Conservation (phyloP, 176 grass and related monocot species). For the Guadua angustifolia region DNA sequence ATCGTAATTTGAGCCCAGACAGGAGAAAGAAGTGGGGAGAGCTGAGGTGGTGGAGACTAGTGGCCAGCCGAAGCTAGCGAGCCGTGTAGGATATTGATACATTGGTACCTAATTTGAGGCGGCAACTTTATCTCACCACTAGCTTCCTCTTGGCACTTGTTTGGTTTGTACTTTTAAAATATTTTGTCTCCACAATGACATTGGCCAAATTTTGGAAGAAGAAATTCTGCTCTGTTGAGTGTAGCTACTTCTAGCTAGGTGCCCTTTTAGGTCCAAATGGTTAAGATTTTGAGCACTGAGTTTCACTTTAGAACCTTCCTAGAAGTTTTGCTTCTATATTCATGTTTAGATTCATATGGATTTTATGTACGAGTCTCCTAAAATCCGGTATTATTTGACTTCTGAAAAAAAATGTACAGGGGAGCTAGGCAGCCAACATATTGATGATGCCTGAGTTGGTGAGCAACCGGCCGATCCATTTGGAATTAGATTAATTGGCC, state of each 20-base stretch:
- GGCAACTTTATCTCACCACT: conserved; percentile 36
- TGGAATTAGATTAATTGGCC: conserved; percentile 27
- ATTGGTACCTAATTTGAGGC: conserved; percentile 37
- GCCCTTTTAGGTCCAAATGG: conserved; percentile 54
- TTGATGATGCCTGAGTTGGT: conserved; percentile 42
- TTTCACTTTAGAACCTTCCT: conserved; percentile 35
- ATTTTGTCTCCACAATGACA: not conserved
- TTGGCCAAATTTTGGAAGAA: not conserved
- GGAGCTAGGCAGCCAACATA: conserved; percentile 46
- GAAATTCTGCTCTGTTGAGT: not conserved
- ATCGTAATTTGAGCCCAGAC: conserved; percentile 13
- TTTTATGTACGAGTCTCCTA: not conserved
- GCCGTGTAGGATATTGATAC: conserved; percentile 30
- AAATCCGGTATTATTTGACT: conserved; percentile 6
- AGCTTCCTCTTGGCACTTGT: conserved; percentile 47
- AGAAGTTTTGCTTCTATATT: not conserved
- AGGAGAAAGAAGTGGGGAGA: not conserved
- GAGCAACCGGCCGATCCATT: conserved; percentile 43
- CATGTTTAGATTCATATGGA: not conserved
- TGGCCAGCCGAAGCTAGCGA: conserved; percentile 15
- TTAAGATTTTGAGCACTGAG: conserved; percentile 36
- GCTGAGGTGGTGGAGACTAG: not conserved
- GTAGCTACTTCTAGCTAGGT: not conserved
- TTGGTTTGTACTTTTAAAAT: conserved; percentile 14
- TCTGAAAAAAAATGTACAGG: not conserved